Percentiles rank a stretch among this genome's conserved stretches.
These are phyloP conservation scores for Sideroxylon spinosum DNA, from an alignment of 179 eudicot genomes.

Conservation along the genomic window DNA sequence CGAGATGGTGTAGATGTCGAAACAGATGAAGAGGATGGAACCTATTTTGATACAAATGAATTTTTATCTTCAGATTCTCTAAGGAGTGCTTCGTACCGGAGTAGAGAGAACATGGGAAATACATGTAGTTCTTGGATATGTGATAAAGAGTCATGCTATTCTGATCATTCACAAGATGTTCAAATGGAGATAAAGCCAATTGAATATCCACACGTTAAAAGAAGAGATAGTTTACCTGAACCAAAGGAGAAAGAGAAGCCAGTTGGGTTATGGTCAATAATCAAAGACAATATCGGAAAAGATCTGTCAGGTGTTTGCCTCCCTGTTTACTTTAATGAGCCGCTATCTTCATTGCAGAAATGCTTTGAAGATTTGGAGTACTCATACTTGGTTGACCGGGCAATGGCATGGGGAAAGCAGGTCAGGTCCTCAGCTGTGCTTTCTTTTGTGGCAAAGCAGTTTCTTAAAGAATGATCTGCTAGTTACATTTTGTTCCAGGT, in stretches of 20 bases:
- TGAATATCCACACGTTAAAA: constrained; percentile 64
- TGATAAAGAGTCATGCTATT: constrained; percentile 41
- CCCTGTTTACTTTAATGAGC: constrained; percentile 98
- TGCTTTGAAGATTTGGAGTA: constrained; percentile 98
- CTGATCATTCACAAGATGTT: constrained; percentile 48
- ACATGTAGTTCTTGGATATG: constrained; percentile 48
- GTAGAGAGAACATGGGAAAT: constrained; percentile 62
- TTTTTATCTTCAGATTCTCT: constrained; percentile 72
- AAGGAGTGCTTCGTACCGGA: constrained; percentile 84
- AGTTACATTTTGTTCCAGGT: constrained; percentile 11
- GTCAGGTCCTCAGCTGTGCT: constrained; percentile 40
- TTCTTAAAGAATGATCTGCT: constrained; percentile 25
- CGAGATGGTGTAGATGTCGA: constrained; percentile 72
- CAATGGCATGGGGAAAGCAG: constrained; percentile 91
- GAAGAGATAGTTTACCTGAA: constrained; percentile 90
- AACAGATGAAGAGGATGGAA: constrained; percentile 80
- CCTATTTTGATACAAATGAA: constrained; percentile 85
- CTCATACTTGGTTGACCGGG: constrained; percentile 80
- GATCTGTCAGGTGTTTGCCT: constrained; percentile 97
- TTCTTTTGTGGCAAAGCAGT: constrained; percentile 18
- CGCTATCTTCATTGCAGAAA: constrained; percentile 89
- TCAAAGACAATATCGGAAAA: constrained; percentile 96
- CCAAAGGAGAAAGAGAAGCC: constrained; percentile 95
- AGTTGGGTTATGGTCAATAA: constrained; percentile 90
- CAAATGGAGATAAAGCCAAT: constrained; percentile 52